Evolutionary conservation across 2,329 filamentous ascomycete genomes (phyloP).

Genomic region (Nemania serpens): DNA sequence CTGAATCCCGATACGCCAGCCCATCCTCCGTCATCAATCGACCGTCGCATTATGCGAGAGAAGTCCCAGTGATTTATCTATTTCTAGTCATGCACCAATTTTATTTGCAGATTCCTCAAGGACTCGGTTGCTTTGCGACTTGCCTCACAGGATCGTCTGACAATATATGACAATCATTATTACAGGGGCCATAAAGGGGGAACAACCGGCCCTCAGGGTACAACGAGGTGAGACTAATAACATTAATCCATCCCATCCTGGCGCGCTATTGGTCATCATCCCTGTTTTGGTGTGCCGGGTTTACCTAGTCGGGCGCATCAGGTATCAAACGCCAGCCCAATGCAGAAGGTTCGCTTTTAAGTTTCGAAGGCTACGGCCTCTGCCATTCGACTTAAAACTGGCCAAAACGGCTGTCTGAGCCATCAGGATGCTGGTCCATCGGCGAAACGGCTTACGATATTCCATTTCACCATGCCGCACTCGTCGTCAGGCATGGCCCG

Average conservation of each 20-base stretch:
- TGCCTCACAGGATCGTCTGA: constrained; percentile 27
- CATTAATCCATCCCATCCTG: constrained; percentile 21
- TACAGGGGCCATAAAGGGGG: constrained; percentile 25
- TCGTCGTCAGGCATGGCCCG: constrained; percentile 22
- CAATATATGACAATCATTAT: constrained; percentile 23
- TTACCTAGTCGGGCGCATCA: constrained; percentile 29
- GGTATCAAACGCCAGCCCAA: constrained; percentile 30
- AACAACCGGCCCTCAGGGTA: constrained; percentile 15
- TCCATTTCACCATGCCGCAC: constrained; percentile 18
- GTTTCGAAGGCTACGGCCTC: constrained; percentile 1
- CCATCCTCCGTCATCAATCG: constrained; percentile 13
- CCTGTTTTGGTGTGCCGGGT: constrained; percentile 20
- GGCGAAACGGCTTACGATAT: constrained; percentile 11
- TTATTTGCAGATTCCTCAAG: constrained; percentile 13
- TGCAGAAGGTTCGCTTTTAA: constrained; percentile 23
- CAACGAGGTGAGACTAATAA: constrained; percentile 25
- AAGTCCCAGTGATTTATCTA: constrained; percentile 8
- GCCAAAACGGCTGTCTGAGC: constrained; percentile 10
- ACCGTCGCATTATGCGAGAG: constrained; percentile 10
- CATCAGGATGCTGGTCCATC: constrained; percentile 4
- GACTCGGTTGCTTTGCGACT: constrained; percentile 13
- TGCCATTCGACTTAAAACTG: constrained; percentile 22
- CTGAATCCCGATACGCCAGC: constrained; percentile 18
- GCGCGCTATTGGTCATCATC: constrained; percentile 24
- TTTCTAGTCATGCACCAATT: constrained; percentile 18